These are phyloP conservation scores for Coemansia sp. DNA, from an alignment of 192 early-diverging fungal genomes.

Conservation along the genomic window DNA sequence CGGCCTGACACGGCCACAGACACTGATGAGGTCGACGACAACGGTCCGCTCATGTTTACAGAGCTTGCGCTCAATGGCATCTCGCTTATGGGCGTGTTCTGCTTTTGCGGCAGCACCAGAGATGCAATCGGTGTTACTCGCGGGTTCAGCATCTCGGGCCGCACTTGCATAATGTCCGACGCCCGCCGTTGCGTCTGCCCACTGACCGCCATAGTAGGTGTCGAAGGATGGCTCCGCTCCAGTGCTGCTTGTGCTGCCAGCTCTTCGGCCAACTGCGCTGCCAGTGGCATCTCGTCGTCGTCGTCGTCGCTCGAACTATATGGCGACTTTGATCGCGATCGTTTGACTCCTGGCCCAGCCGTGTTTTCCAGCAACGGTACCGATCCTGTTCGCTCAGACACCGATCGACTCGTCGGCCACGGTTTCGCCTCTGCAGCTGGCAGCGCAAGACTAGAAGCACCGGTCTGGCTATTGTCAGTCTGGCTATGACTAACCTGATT, in stretches of 20 bases:
- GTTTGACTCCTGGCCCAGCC: not conserved
- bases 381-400: no score
- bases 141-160: conserved; percentile 19
- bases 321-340: not conserved
- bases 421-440: not conserved
- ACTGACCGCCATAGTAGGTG: not conserved
- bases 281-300: conserved; percentile 49
- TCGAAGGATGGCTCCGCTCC: conserved; percentile 7
- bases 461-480: not conserved
- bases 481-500: not conserved
- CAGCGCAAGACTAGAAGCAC: not conserved
- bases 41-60: not conserved
- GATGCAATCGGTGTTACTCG: conserved; percentile 17
- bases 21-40: not conserved
- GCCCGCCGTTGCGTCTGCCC: conserved; percentile 6
- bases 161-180: conserved; percentile 28
- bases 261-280: conserved; percentile 39
- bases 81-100: not conserved
- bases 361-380: no score
- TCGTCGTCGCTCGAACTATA: conserved; percentile 21
- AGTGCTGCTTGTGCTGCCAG: conserved; percentile 21
- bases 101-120: conserved; percentile 27
- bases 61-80: conserved; percentile 1
- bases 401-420: no score
- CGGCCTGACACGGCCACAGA: not conserved